Evolutionary conservation across 331 rosid genomes (phyloP).

Genomic region (Saraca asoca): DNA sequence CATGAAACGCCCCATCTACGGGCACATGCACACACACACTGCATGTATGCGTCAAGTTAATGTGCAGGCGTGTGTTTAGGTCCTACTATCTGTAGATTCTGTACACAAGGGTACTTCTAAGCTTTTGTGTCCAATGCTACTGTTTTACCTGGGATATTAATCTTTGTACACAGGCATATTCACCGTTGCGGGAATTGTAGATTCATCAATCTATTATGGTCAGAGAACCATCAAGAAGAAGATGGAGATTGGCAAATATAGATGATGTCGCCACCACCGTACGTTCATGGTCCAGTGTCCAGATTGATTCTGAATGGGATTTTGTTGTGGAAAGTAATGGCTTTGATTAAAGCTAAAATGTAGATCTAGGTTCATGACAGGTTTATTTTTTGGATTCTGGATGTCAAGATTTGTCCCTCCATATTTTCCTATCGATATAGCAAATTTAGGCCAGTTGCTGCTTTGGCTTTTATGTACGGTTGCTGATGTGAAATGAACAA

Average conservation of each 20-base stretch:
- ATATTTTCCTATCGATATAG: not conserved
- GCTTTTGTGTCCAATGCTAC: not conserved
- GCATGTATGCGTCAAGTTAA: not conserved
- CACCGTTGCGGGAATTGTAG: conserved; percentile 81
- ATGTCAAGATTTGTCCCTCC: not conserved
- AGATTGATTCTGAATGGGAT: conserved; percentile 21
- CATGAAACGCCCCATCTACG: too few relatives aligned
- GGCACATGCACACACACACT: not conserved
- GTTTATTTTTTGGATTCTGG: conserved; percentile 18
- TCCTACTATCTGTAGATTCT: not conserved
- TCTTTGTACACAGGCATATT: conserved; percentile 55
- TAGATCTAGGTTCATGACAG: conserved; percentile 10
- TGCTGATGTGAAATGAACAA: conserved; percentile 25
- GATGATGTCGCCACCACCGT: conserved; percentile 31
- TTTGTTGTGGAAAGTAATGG: conserved; percentile 12
- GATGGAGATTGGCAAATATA: conserved; percentile 64
- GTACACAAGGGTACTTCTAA: too few relatives aligned
- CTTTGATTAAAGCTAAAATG: conserved; percentile 7
- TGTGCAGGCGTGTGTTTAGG: not conserved
- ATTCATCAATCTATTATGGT: conserved; percentile 73
- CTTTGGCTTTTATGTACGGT: conserved; percentile 17
- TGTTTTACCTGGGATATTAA: conserved; percentile 11
- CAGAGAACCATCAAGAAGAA: conserved; percentile 71
- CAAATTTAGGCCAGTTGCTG: conserved; percentile 13
- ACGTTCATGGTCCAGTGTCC: conserved; percentile 5